These are phyloP conservation scores for Capsicum rhomboideum DNA, from an alignment of 257 asterid genomes.

Conservation along the genomic window DNA sequence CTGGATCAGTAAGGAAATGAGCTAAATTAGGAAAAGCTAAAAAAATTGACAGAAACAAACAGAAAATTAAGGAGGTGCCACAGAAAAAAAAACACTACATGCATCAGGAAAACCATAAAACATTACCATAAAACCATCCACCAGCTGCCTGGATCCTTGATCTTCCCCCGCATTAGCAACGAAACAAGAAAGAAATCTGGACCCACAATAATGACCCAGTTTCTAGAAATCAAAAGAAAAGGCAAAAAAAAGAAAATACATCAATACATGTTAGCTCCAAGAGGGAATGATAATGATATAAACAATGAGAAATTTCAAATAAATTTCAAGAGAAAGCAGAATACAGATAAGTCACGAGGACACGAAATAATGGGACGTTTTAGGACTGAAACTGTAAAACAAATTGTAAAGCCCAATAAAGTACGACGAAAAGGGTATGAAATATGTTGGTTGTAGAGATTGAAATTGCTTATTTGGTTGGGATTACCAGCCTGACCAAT, in stretches of 20 bases:
- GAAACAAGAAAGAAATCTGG: neutral
- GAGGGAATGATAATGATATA: neutral
- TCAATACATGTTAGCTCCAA: neutral
- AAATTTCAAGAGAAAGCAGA: neutral
- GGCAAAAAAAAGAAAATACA: neutral
- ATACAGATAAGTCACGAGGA: neutral
- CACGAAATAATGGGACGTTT: neutral
- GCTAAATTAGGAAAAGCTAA: neutral
- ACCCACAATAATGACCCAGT: neutral
- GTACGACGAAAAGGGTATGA: too few species aligned
- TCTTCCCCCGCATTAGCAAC: neutral
- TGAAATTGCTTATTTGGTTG: too few species aligned
- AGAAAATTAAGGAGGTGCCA: neutral
- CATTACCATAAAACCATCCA: neutral
- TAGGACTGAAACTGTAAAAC: neutral
- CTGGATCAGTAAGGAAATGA: neutral
- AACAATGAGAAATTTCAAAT: neutral
- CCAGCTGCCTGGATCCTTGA: neutral
- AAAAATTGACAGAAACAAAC: neutral
- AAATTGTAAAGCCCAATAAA: neutral
- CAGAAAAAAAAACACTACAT: neutral
- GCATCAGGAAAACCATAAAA: neutral
- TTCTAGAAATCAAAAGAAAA: neutral
- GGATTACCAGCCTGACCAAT: neutral
- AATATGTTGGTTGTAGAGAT: too few species aligned